Evolutionary conservation across 176 grass and related monocot species (phyloP).

Genomic region (Zizania latifolia): DNA sequence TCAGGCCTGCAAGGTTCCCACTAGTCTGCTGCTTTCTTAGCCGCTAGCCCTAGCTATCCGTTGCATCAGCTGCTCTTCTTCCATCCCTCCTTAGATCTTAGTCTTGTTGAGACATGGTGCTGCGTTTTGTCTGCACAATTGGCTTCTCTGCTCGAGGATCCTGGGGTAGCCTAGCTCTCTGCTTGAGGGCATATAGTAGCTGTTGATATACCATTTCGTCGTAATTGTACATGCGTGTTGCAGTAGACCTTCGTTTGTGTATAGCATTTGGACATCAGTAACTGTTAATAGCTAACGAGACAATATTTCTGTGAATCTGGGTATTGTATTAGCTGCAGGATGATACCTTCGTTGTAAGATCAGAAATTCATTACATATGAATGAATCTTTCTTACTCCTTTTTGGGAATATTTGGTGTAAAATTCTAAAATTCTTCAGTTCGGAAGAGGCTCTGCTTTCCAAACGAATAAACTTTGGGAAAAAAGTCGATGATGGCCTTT

Average conservation of each 20-base stretch:
- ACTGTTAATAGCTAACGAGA: neutral
- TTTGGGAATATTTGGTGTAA: no score
- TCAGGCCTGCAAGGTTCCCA: neutral
- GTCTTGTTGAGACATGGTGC: neutral
- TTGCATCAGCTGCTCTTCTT: constrained; percentile 24
- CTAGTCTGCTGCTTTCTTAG: constrained; percentile 19
- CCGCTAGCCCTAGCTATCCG: constrained; percentile 2
- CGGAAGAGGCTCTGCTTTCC: no score
- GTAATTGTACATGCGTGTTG: neutral
- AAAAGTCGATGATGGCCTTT: no score
- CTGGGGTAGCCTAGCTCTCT: constrained; percentile 18
- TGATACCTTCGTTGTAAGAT: neutral
- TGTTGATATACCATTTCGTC: neutral
- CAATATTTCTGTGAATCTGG: neutral
- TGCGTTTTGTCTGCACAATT: constrained; percentile 5
- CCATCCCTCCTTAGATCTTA: neutral
- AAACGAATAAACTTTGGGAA: no score
- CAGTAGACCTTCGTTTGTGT: neutral
- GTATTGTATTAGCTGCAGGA: neutral
- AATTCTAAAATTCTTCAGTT: no score
- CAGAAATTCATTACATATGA: no score
- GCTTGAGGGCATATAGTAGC: constrained; percentile 33
- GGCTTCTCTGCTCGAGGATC: constrained; percentile 50
- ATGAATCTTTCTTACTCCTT: no score
- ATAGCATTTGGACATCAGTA: neutral